phyloP scores from a whole-genome alignment of 1,139 yeast species.

The Debaryomycetaceae sp. region DNA sequence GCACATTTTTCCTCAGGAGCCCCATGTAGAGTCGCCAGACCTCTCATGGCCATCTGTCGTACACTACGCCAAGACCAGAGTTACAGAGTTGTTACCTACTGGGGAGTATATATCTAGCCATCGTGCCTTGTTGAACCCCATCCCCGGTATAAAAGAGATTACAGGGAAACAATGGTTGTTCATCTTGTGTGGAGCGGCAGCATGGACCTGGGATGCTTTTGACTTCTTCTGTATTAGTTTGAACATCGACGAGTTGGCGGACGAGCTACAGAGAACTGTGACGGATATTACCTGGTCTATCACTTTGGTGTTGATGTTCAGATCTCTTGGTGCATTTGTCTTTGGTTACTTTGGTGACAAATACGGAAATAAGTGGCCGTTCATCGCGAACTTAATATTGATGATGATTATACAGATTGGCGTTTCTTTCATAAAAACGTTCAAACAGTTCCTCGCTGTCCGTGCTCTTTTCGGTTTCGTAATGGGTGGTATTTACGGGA shows the following conservation, averaged over 20 bases:
- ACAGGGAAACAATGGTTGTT: constrained; percentile 47
- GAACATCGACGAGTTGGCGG: constrained; percentile 55
- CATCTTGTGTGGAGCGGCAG: constrained; percentile 59
- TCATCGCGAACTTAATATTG: constrained; percentile 48
- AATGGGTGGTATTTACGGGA: constrained; percentile 40
- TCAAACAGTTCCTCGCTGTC: constrained; percentile 64
- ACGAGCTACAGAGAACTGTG: constrained; percentile 44
- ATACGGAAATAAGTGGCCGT: constrained; percentile 74
- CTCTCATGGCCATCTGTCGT: constrained; percentile 19
- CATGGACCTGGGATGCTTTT: constrained; percentile 80
- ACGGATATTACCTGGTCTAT: constrained; percentile 75
- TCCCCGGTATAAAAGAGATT: constrained; percentile 28
- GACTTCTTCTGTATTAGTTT: constrained; percentile 72
- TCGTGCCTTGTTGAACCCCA: constrained; percentile 27
- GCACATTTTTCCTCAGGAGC: not conserved
- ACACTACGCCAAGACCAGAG: constrained; percentile 24
- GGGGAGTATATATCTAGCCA: constrained; percentile 6
- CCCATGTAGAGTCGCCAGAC: constrained; percentile 15
- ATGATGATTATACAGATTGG: constrained; percentile 65
- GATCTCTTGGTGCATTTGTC: constrained; percentile 73
- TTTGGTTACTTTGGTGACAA: constrained; percentile 67
- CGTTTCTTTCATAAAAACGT: constrained; percentile 66
- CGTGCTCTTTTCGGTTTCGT: constrained; percentile 37
- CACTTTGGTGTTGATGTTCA: constrained; percentile 72
- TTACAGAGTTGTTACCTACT: constrained; percentile 20